Percentiles rank a stretch among this genome's conserved stretches.
These are phyloP conservation scores for Solanum etuberosum DNA, from an alignment of 257 asterid species.

Conservation along the genomic window DNA sequence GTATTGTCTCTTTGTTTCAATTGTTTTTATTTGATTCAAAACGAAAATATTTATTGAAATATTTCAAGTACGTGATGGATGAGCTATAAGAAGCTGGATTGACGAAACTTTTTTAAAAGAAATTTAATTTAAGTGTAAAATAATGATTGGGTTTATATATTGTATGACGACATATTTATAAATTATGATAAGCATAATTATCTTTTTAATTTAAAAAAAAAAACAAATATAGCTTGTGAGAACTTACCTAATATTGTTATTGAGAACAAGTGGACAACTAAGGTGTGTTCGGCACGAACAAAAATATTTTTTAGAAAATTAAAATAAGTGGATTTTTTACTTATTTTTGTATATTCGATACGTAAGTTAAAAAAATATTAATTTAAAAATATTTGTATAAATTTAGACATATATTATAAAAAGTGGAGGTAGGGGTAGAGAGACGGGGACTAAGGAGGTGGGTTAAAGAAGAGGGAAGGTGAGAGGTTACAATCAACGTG, in stretches of 20 bases:
- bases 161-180: neutral
- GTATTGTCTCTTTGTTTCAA: neutral
- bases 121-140: neutral
- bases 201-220: neutral
- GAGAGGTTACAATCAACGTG: neutral
- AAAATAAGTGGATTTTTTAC: fast-evolving
- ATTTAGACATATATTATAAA: neutral
- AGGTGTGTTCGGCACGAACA: neutral
- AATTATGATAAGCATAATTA: neutral
- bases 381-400: neutral
- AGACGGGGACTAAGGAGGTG: neutral
- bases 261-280: neutral
- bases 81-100: neutral
- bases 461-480: neutral
- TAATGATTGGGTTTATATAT: neutral
- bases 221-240: neutral
- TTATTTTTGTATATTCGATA: neutral
- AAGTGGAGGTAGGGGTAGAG: too few species aligned
- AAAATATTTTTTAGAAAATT: neutral
- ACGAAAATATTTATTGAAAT: neutral
- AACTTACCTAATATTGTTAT: neutral
- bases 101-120: neutral
- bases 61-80: neutral
- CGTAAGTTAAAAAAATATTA: neutral
- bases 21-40: neutral